These are phyloP conservation scores for Cyberlindnera bimundalis DNA, from an alignment of 805 yeast genomes.

Conservation along the genomic window DNA sequence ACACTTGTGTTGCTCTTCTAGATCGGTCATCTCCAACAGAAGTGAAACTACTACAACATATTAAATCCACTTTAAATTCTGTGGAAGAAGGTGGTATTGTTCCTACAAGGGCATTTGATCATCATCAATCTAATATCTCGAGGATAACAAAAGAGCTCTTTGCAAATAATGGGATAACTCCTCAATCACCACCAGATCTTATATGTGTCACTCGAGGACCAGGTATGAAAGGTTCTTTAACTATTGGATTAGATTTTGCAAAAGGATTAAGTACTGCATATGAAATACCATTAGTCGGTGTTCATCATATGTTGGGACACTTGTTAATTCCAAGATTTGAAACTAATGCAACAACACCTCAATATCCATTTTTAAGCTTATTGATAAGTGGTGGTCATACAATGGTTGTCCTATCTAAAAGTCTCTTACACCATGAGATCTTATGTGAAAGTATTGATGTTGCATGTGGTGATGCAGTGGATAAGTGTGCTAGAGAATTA, in stretches of 20 bases:
- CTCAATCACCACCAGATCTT: slow-evolving; percentile 51
- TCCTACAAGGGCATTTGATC: slow-evolving; percentile 79
- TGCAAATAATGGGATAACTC: slow-evolving; percentile 12
- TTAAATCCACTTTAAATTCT: slow-evolving; percentile 66
- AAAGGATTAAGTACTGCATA: slow-evolving; percentile 82
- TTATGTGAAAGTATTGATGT: slow-evolving; percentile 76
- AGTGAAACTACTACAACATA: slow-evolving; percentile 48
- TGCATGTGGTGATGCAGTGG: slow-evolving; percentile 91
- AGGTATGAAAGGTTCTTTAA: slow-evolving; percentile 88
- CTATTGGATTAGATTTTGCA: slow-evolving; percentile 79
- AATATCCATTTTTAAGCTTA: slow-evolving; percentile 69
- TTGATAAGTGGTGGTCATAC: slow-evolving; percentile 95
- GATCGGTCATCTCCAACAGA: slow-evolving; percentile 39
- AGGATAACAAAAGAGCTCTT: slow-evolving; percentile 46
- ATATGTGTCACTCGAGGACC: slow-evolving; percentile 94
- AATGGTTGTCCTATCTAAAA: slow-evolving; percentile 66
- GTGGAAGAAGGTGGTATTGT: slow-evolving; percentile 74
- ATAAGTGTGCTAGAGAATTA: slow-evolving; percentile 84
- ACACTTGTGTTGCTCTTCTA: slow-evolving; percentile 81
- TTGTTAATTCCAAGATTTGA: slow-evolving; percentile 60
- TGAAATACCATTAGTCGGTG: slow-evolving; percentile 77
- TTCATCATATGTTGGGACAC: slow-evolving; percentile 96
- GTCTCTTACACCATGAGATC: slow-evolving; percentile 65
- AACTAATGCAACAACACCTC: slow-evolving; percentile 40
- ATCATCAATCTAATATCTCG: slow-evolving; percentile 64